Conservation (phyloP, 2,329 filamentous ascomycete species). For the Aotearoamyces nothofagi region DNA sequence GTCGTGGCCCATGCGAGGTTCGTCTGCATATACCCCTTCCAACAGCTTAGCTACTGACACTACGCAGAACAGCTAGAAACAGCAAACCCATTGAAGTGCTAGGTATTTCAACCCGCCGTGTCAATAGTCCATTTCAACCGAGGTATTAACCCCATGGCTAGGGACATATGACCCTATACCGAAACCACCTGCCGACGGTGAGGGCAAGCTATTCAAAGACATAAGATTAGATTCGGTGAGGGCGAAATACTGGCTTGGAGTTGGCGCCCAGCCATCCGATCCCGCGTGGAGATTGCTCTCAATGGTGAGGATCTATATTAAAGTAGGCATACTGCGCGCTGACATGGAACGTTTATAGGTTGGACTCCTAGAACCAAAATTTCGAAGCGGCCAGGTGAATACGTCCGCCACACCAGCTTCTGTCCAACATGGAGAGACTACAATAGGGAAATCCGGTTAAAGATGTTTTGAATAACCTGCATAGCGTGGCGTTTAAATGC, state of each 20-base stretch:
- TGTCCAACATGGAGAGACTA: constrained; percentile 2
- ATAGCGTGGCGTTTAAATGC: constrained; percentile 5
- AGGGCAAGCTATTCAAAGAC: constrained; percentile 72
- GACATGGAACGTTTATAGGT: too few species aligned
- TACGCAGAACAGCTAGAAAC: constrained; percentile 63
- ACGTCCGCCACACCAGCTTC: too few species aligned
- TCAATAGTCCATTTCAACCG: too few species aligned
- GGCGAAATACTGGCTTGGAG: constrained; percentile 91
- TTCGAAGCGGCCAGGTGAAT: constrained; percentile 2
- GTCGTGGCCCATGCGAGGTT: constrained; percentile 88
- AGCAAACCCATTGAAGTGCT: constrained; percentile 88
- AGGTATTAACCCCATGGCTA: too few species aligned
- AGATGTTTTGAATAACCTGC: constrained; percentile 1
- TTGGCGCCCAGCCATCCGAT: constrained; percentile 88
- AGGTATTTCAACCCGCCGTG: too few species aligned
- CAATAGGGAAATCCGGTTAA: constrained; percentile 2
- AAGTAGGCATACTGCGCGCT: not conserved
- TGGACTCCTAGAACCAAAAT: constrained; percentile 19
- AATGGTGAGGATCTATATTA: constrained; percentile 40
- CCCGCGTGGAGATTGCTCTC: constrained; percentile 73
- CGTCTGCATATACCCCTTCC: constrained; percentile 10
- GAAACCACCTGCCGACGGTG: constrained; percentile 40
- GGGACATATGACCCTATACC: constrained; percentile 57
- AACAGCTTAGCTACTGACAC: constrained; percentile 3
- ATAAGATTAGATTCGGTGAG: constrained; percentile 71